Conservation (phyloP, 257 asterid species). For the Solanum chiquidenum region DNA sequence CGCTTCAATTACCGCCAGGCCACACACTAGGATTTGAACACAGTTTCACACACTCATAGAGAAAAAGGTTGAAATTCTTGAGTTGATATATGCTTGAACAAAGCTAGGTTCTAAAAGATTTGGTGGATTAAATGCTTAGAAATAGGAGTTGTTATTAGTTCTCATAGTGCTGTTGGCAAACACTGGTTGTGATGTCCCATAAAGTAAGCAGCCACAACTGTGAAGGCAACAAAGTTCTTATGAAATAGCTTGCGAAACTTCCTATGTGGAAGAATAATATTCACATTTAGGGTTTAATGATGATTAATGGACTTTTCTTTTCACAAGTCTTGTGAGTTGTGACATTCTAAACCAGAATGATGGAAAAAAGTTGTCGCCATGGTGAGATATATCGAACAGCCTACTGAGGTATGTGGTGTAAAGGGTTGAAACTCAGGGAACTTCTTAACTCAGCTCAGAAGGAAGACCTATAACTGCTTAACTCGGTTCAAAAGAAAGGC, state of each 20-base stretch:
- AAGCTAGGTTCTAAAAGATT: background rate
- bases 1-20: background rate
- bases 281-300: background rate
- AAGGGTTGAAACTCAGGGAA: background rate
- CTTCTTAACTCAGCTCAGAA: background rate
- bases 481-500: background rate
- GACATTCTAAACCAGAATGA: background rate
- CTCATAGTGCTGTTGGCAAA: background rate
- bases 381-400: background rate
- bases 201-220: background rate
- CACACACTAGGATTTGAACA: background rate
- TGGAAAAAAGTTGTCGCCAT: background rate
- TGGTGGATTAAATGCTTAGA: background rate
- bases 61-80: background rate
- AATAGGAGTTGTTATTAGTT: background rate
- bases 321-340: background rate
- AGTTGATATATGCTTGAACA: background rate
- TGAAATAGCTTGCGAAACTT: background rate
- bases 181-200: background rate
- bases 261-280: background rate
- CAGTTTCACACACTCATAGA: background rate
- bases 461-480: background rate
- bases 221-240: background rate
- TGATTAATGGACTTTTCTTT: background rate
- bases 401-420: background rate